Conservation (phyloP, 345 rosid species). For the Citrus inodora region DNA sequence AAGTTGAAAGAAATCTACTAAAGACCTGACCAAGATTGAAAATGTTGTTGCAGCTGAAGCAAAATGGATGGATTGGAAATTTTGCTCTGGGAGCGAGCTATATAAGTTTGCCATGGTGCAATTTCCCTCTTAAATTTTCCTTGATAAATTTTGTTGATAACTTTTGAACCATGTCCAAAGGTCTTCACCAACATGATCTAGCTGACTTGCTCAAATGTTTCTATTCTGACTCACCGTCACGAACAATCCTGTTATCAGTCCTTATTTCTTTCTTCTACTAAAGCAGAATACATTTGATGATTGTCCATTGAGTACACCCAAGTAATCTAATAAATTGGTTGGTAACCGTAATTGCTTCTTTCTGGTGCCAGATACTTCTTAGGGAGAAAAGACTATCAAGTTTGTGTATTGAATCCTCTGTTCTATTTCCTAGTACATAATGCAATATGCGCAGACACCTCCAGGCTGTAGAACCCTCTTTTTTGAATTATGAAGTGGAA, state of each 20-base stretch:
- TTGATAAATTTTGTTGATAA: not conserved
- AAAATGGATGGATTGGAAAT: conserved; percentile 98
- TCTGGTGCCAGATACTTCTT: not conserved
- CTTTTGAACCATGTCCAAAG: not conserved
- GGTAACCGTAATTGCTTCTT: not conserved
- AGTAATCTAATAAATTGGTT: not conserved
- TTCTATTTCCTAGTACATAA: not conserved
- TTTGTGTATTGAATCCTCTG: not conserved
- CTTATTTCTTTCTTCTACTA: no score
- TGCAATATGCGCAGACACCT: no score
- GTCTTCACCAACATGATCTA: not conserved
- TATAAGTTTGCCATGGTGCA: conserved; percentile 93
- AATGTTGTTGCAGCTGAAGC: conserved; percentile 71
- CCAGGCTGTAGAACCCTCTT: not conserved
- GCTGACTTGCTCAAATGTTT: not conserved
- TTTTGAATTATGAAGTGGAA: not conserved
- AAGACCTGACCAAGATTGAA: conserved; percentile 14
- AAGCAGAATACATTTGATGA: not conserved
- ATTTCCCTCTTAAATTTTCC: conserved; percentile 7
- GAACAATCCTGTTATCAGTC: not conserved
- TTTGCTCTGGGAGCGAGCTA: conserved; percentile 96
- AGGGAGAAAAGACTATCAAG: not conserved
- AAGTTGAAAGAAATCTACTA: conserved; percentile 11
- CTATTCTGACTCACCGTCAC: not conserved
- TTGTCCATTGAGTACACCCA: not conserved